phyloP scores from a whole-genome alignment of 345 rosid genomes.

The Lagerstroemia speciosa region DNA sequence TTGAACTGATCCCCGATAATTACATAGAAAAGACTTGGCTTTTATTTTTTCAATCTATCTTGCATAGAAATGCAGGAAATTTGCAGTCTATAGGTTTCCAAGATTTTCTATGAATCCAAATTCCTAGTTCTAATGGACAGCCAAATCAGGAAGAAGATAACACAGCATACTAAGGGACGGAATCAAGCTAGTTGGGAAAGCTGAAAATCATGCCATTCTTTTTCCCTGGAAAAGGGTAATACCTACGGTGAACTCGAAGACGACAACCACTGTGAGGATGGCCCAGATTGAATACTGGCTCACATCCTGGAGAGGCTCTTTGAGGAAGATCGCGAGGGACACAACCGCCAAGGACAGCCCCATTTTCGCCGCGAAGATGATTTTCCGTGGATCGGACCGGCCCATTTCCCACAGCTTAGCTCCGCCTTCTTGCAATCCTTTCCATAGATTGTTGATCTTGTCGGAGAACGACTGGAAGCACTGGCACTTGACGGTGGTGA shows the following conservation, averaged over 20 bases:
- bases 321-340: conserved; percentile 51
- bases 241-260: conserved; percentile 83
- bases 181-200: neutral
- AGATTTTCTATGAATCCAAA: too few relatives aligned
- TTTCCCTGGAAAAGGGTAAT: neutral
- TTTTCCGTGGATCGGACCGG: conserved; percentile 50
- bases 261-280: conserved; percentile 75
- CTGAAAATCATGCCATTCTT: neutral
- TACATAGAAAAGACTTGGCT: neutral
- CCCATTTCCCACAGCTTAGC: conserved; percentile 49
- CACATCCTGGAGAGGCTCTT: conserved; percentile 31
- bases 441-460: conserved; percentile 25
- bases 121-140: too few relatives aligned
- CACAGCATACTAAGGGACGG: too few relatives aligned
- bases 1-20: too few relatives aligned
- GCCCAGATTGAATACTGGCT: conserved; percentile 79
- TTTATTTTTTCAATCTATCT: too few relatives aligned
- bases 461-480: conserved; percentile 44
- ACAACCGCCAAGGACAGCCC: conserved; percentile 48
- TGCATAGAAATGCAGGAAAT: neutral
- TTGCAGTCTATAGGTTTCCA: too few relatives aligned
- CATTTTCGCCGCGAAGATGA: conserved; percentile 59
- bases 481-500: conserved; percentile 20
- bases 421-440: conserved; percentile 13
- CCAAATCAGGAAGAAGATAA: too few relatives aligned